phyloP scores from a whole-genome alignment of 805 yeast species.

The Hanseniaspora thailandica region DNA sequence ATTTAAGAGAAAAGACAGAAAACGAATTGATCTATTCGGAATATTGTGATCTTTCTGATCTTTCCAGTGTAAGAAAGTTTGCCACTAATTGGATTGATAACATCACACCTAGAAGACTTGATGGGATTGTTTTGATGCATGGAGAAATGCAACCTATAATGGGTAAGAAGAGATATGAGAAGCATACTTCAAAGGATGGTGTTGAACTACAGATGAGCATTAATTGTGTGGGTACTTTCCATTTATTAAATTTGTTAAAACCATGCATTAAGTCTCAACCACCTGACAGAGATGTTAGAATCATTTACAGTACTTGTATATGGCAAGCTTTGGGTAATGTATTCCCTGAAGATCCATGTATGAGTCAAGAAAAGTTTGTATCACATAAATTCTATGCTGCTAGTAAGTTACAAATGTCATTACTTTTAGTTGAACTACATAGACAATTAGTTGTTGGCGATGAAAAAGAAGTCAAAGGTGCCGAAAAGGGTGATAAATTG shows the following conservation, averaged over 20 bases:
- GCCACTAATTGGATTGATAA: slow-evolving; percentile 93
- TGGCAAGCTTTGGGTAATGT: slow-evolving; percentile 63
- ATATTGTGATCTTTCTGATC: slow-evolving; percentile 64
- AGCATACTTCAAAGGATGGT: slow-evolving; percentile 67
- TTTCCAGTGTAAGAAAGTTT: slow-evolving; percentile 70
- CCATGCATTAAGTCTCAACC: slow-evolving; percentile 85
- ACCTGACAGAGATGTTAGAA: slow-evolving; percentile 85
- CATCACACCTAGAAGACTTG: slow-evolving; percentile 79
- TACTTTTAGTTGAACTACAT: slow-evolving; percentile 74
- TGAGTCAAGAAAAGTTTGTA: slow-evolving; percentile 44
- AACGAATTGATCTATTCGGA: slow-evolving; percentile 84
- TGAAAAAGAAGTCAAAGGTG: slow-evolving; percentile 44
- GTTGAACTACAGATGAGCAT: slow-evolving; percentile 74
- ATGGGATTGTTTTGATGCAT: slow-evolving; percentile 81
- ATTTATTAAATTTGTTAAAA: slow-evolving; percentile 63
- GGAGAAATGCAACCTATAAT: slow-evolving; percentile 69
- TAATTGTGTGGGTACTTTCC: slow-evolving; percentile 73
- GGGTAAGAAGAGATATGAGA: slow-evolving; percentile 28
- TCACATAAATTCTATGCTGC: slow-evolving; percentile 67
- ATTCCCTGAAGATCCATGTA: slow-evolving; percentile 50
- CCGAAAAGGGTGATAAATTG: slow-evolving; percentile 52
- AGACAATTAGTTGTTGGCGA: slow-evolving; percentile 45
- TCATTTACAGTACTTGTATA: slow-evolving; percentile 66
- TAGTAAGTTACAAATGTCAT: slow-evolving; percentile 61
- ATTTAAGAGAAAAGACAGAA: slow-evolving; percentile 54